Evolutionary conservation across 345 rosid genomes (phyloP).

Genomic region (Syzygium jambos): DNA sequence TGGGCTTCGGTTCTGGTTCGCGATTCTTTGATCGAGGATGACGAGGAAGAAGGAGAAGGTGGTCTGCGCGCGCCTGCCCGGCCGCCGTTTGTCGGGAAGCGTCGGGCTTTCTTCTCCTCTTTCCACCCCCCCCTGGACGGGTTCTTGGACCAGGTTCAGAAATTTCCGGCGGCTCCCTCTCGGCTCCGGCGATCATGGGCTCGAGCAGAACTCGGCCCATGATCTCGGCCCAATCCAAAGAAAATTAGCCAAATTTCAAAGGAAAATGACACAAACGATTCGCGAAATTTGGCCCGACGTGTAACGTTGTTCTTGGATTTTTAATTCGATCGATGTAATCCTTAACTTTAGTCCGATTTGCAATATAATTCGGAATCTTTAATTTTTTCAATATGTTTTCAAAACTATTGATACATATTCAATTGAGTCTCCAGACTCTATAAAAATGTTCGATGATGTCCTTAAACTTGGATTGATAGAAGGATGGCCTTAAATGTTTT

Average conservation of each 20-base stretch:
- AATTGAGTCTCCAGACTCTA: too few species aligned
- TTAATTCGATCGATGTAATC: too few species aligned
- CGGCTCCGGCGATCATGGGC: not conserved
- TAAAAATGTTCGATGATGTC: too few species aligned
- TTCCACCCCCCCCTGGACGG: not conserved
- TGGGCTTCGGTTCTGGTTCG: not conserved
- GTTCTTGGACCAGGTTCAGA: conserved; percentile 4
- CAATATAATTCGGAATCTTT: too few species aligned
- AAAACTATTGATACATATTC: too few species aligned
- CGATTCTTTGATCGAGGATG: not conserved
- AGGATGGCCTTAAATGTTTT: too few species aligned
- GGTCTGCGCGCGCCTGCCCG: not conserved
- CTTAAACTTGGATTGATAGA: too few species aligned
- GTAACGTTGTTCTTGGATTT: too few species aligned
- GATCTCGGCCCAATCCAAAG: not conserved
- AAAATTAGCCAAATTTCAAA: not conserved
- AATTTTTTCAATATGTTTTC: too few species aligned
- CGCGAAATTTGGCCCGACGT: too few species aligned
- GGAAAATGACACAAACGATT: too few species aligned
- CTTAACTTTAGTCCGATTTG: too few species aligned
- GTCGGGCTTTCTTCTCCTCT: not conserved
- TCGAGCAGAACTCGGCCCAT: not conserved
- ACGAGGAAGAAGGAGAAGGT: not conserved
- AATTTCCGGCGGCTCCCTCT: not conserved
- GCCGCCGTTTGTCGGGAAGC: not conserved